Evolutionary conservation across 306 rosid genomes (phyloP).

Genomic region (Ochetophila trinervis): DNA sequence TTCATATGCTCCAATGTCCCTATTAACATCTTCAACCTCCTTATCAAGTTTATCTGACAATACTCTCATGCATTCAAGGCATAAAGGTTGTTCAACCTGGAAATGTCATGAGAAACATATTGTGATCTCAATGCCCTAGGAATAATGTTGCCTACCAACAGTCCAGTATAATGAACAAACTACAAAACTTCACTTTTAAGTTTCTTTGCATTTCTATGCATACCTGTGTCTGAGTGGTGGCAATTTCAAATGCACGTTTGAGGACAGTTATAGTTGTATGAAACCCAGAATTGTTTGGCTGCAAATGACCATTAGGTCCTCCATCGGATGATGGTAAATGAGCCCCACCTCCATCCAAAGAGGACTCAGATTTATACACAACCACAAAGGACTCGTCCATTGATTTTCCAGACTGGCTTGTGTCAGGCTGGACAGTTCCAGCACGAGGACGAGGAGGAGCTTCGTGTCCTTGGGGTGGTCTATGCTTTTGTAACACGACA

Average conservation of each 20-base stretch:
- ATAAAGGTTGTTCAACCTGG: slow-evolving; percentile 95
- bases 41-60: slow-evolving; percentile 91
- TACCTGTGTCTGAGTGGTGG: slow-evolving; percentile 89
- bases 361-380: slow-evolving; percentile 79
- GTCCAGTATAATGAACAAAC: background rate
- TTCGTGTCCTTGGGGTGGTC: slow-evolving; percentile 63
- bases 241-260: slow-evolving; percentile 91
- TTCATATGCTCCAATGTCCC: slow-evolving; percentile 84
- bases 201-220: slow-evolving; percentile 5
- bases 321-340: slow-evolving; percentile 46
- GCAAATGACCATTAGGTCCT: slow-evolving; percentile 51
- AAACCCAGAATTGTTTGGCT: slow-evolving; percentile 77
- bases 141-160: background rate
- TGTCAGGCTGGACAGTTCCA: slow-evolving; percentile 40
- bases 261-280: slow-evolving; percentile 67
- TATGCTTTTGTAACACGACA: slow-evolving; percentile 77
- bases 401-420: slow-evolving; percentile 63
- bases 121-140: slow-evolving; percentile 7
- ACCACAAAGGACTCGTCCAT: slow-evolving; percentile 97
- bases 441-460: slow-evolving; percentile 62
- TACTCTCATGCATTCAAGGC: slow-evolving; percentile 95
- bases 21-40: slow-evolving; percentile 88
- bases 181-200: background rate
- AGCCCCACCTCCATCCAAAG: slow-evolving; percentile 68
- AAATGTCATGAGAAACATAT: slow-evolving; percentile 21